Evolutionary conservation across 495 filamentous ascomycete genomes (phyloP).

Genomic region (Umbilicaria muhlenbergii): DNA sequence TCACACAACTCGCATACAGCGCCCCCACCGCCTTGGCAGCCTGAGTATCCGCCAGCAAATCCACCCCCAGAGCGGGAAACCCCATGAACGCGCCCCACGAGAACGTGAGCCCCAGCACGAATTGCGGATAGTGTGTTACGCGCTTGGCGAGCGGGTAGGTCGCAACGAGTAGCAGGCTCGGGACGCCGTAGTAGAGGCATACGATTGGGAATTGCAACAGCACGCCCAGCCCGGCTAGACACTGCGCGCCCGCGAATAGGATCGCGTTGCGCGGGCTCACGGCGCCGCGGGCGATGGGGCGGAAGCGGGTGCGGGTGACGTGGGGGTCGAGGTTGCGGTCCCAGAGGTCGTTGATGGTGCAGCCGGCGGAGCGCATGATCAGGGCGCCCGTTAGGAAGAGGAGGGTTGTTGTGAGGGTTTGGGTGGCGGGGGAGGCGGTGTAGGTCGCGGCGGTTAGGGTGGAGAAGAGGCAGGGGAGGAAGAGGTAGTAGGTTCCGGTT

Average conservation of each 20-base stretch:
- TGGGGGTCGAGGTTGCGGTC: slow-evolving; percentile 84
- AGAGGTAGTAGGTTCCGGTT: slow-evolving; percentile 87
- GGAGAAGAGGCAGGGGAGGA: slow-evolving; percentile 86
- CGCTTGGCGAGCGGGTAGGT: slow-evolving; percentile 86
- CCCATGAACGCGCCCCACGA: slow-evolving; percentile 97
- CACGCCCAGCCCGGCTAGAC: slow-evolving; percentile 64
- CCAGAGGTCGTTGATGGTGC: slow-evolving; percentile 96
- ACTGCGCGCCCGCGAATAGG: slow-evolving; percentile 67
- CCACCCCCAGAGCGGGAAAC: slow-evolving; percentile 80
- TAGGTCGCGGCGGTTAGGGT: slow-evolving; percentile 51
- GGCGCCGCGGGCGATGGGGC: slow-evolving; percentile 79
- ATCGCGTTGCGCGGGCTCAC: slow-evolving; percentile 60
- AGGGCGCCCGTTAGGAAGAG: slow-evolving; percentile 81
- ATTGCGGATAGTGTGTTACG: slow-evolving; percentile 87
- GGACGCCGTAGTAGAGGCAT: slow-evolving; percentile 78
- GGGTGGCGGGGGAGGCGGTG: slow-evolving; percentile 32
- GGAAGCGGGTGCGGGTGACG: slow-evolving; percentile 72
- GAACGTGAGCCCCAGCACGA: slow-evolving; percentile 82
- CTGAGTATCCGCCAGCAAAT: slow-evolving; percentile 49
- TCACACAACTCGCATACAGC: slow-evolving; percentile 72
- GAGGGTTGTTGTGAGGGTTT: slow-evolving; percentile 44
- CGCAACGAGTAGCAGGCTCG: slow-evolving; percentile 65
- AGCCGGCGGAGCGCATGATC: slow-evolving; percentile 96
- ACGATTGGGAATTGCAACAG: slow-evolving; percentile 73
- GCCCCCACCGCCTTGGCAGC: slow-evolving; percentile 52